These are phyloP conservation scores for Austropuccinia psidii DNA, from an alignment of 1,284 basidiomycete species.

Conservation along the genomic window DNA sequence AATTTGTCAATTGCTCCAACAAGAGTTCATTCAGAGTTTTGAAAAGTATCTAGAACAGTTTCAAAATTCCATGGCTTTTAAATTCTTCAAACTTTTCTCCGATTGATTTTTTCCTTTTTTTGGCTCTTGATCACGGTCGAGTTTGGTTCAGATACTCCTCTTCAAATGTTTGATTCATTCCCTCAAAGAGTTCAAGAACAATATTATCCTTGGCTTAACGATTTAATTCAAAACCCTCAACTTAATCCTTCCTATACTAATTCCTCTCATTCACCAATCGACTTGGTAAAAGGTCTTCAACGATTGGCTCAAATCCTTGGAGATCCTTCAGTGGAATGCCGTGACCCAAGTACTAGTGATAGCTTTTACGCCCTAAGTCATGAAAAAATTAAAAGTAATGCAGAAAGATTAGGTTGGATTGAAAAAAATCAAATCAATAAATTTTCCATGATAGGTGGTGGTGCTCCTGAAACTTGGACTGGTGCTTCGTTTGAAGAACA, in stretches of 20 bases:
- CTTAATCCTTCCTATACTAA: neutral
- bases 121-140: neutral
- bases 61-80: neutral
- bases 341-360: slow-evolving; percentile 20
- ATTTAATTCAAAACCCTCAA: neutral
- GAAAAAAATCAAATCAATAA: slow-evolving; percentile 15
- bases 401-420: slow-evolving; percentile 5
- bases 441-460: slow-evolving; percentile 21
- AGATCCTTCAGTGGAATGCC: neutral
- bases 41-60: neutral
- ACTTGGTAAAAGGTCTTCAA: slow-evolving; percentile 2
- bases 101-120: neutral
- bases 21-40: slow-evolving; percentile 10
- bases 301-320: neutral
- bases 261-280: neutral
- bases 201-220: slow-evolving; percentile 28
- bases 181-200: slow-evolving; percentile 17
- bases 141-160: slow-evolving; percentile 9
- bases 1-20: slow-evolving; percentile 8
- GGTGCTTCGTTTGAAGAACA: slow-evolving; percentile 29
- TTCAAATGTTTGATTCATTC: slow-evolving; percentile 26
- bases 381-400: slow-evolving; percentile 12
- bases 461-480: slow-evolving; percentile 33
- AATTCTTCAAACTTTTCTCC: neutral
- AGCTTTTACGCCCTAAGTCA: slow-evolving; percentile 14